Percentiles rank a stretch among this genome's conserved stretches.
phyloP scores from a whole-genome alignment of 306 rosid species.

The Quercus berberidifolia region DNA sequence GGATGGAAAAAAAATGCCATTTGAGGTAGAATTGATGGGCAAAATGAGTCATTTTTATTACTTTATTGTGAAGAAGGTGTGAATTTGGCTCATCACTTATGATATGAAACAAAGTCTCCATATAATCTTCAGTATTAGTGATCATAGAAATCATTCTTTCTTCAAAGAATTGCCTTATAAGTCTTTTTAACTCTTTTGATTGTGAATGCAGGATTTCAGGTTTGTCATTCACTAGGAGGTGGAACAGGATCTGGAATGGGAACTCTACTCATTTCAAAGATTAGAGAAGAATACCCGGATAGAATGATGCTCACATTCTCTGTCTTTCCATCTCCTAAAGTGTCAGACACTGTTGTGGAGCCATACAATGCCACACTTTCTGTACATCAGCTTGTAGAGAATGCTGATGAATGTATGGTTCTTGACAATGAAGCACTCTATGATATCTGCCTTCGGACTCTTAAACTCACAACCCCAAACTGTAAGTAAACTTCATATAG shows the following conservation, averaged over 20 bases:
- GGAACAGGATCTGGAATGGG: slow-evolving; percentile 97
- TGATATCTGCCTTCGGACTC: slow-evolving; percentile 52
- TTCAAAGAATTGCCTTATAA: neutral
- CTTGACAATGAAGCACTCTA: slow-evolving; percentile 58
- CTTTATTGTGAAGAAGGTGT: too few species aligned
- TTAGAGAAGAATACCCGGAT: slow-evolving; percentile 72
- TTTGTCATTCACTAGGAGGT: slow-evolving; percentile 80
- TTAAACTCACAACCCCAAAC: slow-evolving; percentile 57
- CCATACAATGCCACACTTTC: slow-evolving; percentile 81
- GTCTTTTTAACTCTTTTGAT: neutral
- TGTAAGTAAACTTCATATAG: slow-evolving; percentile 33
- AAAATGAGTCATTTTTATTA: too few species aligned
- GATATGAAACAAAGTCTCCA: too few species aligned
- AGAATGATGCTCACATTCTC: slow-evolving; percentile 75
- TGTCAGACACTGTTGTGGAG: slow-evolving; percentile 78
- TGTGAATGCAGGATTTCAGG: slow-evolving; percentile 57
- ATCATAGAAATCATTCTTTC: neutral
- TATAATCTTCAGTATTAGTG: neutral
- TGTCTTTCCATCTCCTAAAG: slow-evolving; percentile 68
- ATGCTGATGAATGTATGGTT: slow-evolving; percentile 72
- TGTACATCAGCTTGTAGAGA: slow-evolving; percentile 76
- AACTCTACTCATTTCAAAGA: slow-evolving; percentile 76
- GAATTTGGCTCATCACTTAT: too few species aligned
- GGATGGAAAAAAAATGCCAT: too few species aligned
- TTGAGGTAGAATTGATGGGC: too few species aligned